Base-by-base conservation (phyloP, 2,329 filamentous ascomycete species). In the Trichoderma sp. region DNA sequence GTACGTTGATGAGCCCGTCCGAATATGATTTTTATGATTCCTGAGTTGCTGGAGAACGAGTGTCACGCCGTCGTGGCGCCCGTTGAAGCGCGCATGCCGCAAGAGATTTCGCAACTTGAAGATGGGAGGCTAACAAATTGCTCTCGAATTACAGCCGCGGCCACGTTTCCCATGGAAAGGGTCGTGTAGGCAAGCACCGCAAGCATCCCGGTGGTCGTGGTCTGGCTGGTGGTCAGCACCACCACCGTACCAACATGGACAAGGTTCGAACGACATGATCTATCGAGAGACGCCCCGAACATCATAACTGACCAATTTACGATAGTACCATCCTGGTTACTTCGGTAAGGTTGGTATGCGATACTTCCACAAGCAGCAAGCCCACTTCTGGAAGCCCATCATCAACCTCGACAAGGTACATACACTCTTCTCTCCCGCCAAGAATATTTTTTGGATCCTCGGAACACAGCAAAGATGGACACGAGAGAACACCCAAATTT, bases 221-320 rank as follows among this genome's bases (percentile, higher is more conserved):
- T 90, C 87, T 91, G 86, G 96, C 96, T 83, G 95, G 96, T 96
- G 95, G 94, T 89, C 93, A 97, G 87, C 96, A 99, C 88, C 96
- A 99, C 78, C 80, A 82, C 80, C 80, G 80, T 70, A 82, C 80
- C 79, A 82, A 82, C 79, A 81, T 82, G 92, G 80, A 95, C 91
- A 83, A 94, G 93, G 85, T 86, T 94, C 79, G 91, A 64, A 93
- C 83, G 90, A 72, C 74, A 73, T n/a, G 26, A 43, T 34, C 21
- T 11, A 14, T 69, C 26, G 71, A 71, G 55, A 52, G 37, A 51
- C 64, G 11, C 54, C 39, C 39, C 55, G 54, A 26, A 46, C 55
- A 55, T 37, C 18, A 59, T 69, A 72, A 69, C 69, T 79, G 80
- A 73, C 80, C 77, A 61, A 10, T 7, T 64, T 68, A 72, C 69